Evolutionary conservation across 768 basidiomycete species (phyloP).

Genomic region (Pisolithus marmoratus): DNA sequence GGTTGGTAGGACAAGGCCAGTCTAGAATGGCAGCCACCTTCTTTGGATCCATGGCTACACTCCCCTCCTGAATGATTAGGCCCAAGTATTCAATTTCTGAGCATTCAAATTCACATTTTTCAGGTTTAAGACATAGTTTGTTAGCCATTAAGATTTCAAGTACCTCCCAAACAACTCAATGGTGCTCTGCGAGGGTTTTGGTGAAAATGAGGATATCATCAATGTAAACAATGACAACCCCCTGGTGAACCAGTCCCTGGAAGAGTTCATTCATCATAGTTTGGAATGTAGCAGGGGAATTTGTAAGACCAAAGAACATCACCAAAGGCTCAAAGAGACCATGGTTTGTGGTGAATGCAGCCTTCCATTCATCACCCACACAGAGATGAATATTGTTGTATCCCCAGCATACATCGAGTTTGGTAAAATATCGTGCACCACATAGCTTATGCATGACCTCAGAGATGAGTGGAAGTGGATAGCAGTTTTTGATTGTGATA

Average conservation of each 20-base stretch:
- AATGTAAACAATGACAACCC: constrained; percentile 30
- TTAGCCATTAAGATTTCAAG: background rate
- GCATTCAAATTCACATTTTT: background rate
- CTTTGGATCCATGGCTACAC: background rate
- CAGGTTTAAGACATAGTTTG: background rate
- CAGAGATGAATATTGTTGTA: constrained; percentile 29
- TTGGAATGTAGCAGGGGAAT: too few relatives aligned
- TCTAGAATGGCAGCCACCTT: too few relatives aligned
- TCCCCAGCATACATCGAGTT: constrained; percentile 25
- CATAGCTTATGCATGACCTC: constrained; percentile 20
- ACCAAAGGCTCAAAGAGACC: too few relatives aligned
- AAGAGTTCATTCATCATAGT: too few relatives aligned
- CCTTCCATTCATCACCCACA: constrained; percentile 28
- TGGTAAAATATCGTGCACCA: constrained; percentile 18
- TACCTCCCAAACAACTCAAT: background rate
- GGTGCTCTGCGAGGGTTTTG: constrained; percentile 22
- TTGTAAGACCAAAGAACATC: too few relatives aligned
- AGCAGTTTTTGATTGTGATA: too few relatives aligned
- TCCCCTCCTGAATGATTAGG: background rate
- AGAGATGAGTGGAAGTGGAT: too few relatives aligned
- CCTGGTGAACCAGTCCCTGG: too few relatives aligned
- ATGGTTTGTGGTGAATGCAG: constrained; percentile 21
- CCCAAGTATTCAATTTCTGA: background rate
- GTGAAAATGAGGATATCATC: constrained; percentile 38
- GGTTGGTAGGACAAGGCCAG: too few relatives aligned